Evolutionary conservation across 495 filamentous ascomycete genomes (phyloP).

Genomic region (Neurospora intermedia): DNA sequence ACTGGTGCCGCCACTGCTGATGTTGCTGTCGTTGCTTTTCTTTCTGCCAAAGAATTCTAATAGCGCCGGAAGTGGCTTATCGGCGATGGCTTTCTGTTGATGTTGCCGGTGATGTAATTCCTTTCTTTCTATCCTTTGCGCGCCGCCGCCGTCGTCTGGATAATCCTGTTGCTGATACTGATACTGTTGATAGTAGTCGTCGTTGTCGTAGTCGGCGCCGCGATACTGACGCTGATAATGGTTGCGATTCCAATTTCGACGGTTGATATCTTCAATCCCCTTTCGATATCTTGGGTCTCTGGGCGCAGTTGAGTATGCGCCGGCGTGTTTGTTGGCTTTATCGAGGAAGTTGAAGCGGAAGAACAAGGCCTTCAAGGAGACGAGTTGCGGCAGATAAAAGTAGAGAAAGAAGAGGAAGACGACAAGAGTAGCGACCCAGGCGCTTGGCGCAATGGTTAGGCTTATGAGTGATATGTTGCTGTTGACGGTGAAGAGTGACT

Average conservation of each 20-base stretch:
- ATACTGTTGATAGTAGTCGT: background rate
- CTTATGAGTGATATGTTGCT: conserved; percentile 44
- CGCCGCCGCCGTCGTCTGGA: background rate
- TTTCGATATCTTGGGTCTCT: background rate
- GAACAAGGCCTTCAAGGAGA: conserved; percentile 5
- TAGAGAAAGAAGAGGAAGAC: conserved; percentile 39
- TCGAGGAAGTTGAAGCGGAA: conserved; percentile 2
- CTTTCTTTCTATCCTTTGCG: background rate
- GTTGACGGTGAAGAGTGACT: conserved; percentile 40
- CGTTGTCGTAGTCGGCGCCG: background rate
- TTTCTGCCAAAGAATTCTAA: background rate
- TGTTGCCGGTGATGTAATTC: conserved; percentile 3
- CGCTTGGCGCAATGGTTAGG: conserved; percentile 42
- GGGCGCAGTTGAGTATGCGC: background rate
- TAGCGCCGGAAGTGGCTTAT: conserved; percentile 13
- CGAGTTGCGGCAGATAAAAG: conserved; percentile 33
- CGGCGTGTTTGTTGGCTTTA: background rate
- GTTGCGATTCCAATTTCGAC: background rate
- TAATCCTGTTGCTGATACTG: conserved; percentile 1
- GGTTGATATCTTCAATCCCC: background rate
- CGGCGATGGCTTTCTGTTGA: conserved; percentile 9
- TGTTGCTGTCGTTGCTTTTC: background rate
- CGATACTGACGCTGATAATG: background rate
- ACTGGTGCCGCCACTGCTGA: background rate
- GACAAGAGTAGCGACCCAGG: conserved; percentile 39